Evolutionary conservation across 2,329 filamentous ascomycete genomes (phyloP).

Genomic region (Thielaviopsis ethacetica): DNA sequence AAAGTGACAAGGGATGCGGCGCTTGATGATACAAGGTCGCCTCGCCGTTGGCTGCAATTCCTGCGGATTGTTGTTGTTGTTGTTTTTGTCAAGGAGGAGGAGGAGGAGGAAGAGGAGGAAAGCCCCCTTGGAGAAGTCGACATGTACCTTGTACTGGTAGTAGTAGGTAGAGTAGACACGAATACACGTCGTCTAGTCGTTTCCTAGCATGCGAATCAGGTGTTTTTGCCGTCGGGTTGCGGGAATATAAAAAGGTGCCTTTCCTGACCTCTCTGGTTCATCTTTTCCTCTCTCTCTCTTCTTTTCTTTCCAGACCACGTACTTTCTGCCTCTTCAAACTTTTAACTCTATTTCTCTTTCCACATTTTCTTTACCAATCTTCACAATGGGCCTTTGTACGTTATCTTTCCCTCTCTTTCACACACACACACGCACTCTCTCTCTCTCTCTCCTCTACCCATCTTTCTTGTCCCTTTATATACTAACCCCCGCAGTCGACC

Average conservation of each 20-base stretch:
- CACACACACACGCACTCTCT: too few species aligned
- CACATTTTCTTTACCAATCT: neutral
- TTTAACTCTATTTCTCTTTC: neutral
- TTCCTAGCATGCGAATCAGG: neutral
- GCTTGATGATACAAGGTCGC: neutral
- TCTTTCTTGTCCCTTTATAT: neutral
- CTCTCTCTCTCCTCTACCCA: too few species aligned
- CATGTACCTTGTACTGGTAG: neutral
- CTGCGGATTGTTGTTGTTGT: neutral
- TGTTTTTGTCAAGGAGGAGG: too few species aligned
- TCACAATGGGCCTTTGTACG: conserved; percentile 9
- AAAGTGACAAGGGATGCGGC: neutral
- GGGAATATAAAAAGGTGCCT: neutral
- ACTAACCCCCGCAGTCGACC: conserved; percentile 5
- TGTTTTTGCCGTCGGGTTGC: neutral
- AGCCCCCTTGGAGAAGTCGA: neutral
- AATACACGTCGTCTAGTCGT: neutral
- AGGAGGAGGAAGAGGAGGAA: too few species aligned
- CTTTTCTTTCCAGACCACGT: neutral
- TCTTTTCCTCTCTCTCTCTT: neutral
- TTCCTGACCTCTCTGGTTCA: neutral
- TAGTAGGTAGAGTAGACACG: neutral
- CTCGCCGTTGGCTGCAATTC: neutral
- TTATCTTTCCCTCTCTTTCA: neutral
- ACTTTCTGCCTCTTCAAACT: neutral